Conservation (phyloP, 2,329 filamentous ascomycete genomes). For the Colletotrichum godetiae region DNA sequence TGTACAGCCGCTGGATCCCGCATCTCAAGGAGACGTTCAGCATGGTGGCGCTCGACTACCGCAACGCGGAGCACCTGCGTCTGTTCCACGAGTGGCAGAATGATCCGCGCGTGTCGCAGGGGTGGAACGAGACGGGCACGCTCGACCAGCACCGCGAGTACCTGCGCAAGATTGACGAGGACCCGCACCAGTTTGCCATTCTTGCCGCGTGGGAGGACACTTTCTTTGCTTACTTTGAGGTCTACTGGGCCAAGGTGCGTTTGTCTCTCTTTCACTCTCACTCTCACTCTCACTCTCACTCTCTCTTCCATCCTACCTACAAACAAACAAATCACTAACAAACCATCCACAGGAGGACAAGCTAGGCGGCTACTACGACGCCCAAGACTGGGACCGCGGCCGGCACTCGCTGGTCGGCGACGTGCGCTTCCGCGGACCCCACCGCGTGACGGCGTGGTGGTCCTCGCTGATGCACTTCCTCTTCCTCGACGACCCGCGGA, state of each 20-base stretch:
- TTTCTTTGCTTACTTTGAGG: constrained; percentile 81
- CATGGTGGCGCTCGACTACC: constrained; percentile 78
- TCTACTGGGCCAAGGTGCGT: constrained; percentile 82
- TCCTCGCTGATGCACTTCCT: constrained; percentile 72
- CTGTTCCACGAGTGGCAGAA: constrained; percentile 87
- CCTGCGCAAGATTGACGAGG: constrained; percentile 73
- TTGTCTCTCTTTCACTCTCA: no score
- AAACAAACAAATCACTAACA: no score
- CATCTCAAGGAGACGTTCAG: constrained; percentile 82
- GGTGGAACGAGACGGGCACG: constrained; percentile 84
- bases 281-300: no score
- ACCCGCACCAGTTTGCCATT: constrained; percentile 78
- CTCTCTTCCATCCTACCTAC: no score
- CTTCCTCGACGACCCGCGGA: constrained; percentile 71
- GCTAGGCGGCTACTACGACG: constrained; percentile 66
- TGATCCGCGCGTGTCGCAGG: constrained; percentile 81
- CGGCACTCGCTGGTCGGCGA: constrained; percentile 70
- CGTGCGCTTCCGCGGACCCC: constrained; percentile 68
- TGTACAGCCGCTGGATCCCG: constrained; percentile 84
- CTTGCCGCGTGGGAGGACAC: constrained; percentile 78
- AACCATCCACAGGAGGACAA: constrained; percentile 58
- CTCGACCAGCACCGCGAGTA: constrained; percentile 81
- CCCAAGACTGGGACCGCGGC: constrained; percentile 67
- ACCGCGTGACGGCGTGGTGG: constrained; percentile 72
- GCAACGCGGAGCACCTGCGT: constrained; percentile 70